Conservation (phyloP, 306 rosid genomes). For the Lathyrus sativus region DNA sequence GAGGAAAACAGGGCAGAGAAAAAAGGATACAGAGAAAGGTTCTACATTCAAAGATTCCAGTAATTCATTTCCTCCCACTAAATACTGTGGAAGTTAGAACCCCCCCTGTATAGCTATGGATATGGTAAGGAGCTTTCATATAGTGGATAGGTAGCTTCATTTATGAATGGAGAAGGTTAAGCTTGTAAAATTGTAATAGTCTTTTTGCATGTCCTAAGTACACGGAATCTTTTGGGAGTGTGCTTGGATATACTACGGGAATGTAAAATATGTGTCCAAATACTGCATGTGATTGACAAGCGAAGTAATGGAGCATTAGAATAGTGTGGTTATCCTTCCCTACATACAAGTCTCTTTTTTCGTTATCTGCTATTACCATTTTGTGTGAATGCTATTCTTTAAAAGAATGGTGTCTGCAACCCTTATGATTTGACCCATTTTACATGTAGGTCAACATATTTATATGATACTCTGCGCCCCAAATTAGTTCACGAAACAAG, state of each 20-base stretch:
- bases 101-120: conserved; percentile 11
- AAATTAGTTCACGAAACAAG: conserved; percentile 94
- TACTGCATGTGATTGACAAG: conserved; percentile 10
- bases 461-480: conserved; percentile 92
- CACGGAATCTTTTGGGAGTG: conserved; percentile 8
- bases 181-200: conserved; percentile 10
- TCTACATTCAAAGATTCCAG: conserved; percentile 26
- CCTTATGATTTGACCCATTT: conserved; percentile 33
- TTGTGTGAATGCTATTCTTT: conserved; percentile 23
- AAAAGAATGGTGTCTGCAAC: conserved; percentile 5
- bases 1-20: conserved; percentile 8
- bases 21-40: background rate
- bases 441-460: conserved; percentile 77
- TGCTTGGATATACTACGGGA: conserved; percentile 14
- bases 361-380: conserved; percentile 7
- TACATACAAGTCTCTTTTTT: conserved; percentile 25
- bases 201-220: conserved; percentile 1
- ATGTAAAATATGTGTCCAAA: conserved; percentile 11
- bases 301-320: conserved; percentile 14
- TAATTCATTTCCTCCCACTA: conserved; percentile 18
- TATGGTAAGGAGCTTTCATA: conserved; percentile 17
- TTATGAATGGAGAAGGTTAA: conserved; percentile 6
- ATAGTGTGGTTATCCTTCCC: conserved; percentile 13
- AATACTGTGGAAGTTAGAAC: conserved; percentile 13
- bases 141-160: conserved; percentile 5